Conservation (phyloP, 2,329 filamentous ascomycete genomes). For the Aspergillus sp. region DNA sequence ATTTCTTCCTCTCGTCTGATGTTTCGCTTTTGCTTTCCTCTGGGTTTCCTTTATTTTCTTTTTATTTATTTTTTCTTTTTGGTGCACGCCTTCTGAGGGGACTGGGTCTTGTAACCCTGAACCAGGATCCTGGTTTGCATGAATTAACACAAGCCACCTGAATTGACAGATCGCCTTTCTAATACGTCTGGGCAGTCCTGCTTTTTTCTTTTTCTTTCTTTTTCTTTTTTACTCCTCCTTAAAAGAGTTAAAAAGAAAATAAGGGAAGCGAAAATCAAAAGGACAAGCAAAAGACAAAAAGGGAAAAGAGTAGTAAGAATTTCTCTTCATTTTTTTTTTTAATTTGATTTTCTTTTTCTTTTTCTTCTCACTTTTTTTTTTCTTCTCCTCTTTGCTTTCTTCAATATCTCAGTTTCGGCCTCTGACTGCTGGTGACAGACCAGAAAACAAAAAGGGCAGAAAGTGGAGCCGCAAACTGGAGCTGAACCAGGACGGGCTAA, state of each 20-base stretch:
- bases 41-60: background rate
- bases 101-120: conserved; percentile 15
- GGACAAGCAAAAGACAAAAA: too few species aligned
- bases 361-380: background rate
- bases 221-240: conserved; percentile 11
- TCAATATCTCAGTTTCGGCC: conserved; percentile 2
- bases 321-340: background rate
- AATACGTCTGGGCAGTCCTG: conserved; percentile 8
- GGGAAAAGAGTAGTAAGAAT: background rate
- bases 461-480: conserved; percentile 18
- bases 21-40: conserved; percentile 8
- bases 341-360: background rate
- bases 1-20: background rate
- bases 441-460: conserved; percentile 4
- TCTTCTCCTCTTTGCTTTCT: background rate
- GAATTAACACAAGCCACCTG: conserved; percentile 21
- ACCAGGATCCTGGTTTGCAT: conserved; percentile 20
- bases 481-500: conserved; percentile 9
- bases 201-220: conserved; percentile 14
- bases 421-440: conserved; percentile 4
- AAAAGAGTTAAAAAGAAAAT: background rate
- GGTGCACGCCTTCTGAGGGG: conserved; percentile 15
- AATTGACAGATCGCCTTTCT: conserved; percentile 34
- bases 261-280: too few species aligned
- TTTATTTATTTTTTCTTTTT: too few species aligned